Base-by-base conservation (phyloP, 805 yeast species). In the Candida anglica region DNA sequence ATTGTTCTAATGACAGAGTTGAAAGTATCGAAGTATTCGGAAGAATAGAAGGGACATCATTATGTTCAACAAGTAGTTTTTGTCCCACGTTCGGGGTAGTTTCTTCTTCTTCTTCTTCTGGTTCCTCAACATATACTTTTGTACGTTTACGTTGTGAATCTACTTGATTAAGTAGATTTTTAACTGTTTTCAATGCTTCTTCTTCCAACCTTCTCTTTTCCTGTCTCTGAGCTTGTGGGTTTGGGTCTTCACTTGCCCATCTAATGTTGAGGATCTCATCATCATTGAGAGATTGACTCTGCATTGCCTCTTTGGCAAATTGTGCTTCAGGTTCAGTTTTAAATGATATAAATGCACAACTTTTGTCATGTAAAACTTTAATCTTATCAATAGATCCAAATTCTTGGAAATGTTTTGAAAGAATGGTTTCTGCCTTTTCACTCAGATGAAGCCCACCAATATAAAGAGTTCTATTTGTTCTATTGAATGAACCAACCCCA, bases 281-380 rank as follows among this genome's bases (percentile, higher is more conserved):
- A 33, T 79, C 72, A 16, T 45, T 53, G 6, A 89, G 53, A 6
- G 84, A 71, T 54, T 91, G 98, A 28, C 81, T 80, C 25, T 81
- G 75, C 96, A 91, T 86, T 1, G 95, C 95, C 56, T 91, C 98
- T 48, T 86, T 86, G 0, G 96, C 96, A 66, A 91, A 93, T 55
- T 91, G 97, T 0, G 97, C 97, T 50, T 74, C 80, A 15, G 71
- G 55, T 47, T 86, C 95, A 22, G 69, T 55, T 37, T 67, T 68
- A 50, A 64, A 91, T 1, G 84, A 81, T 5, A 93, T 75, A 60
- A 91, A 89, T 0, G 89, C 96, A 49, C 89, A 77, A 25, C 77
- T 75, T 48, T 81, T 79, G 17, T 63, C 60, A 34, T 73, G 69
- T 10, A 86, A 58, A 11, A 80, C 79, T 41, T 81, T 68, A 18